phyloP scores from a whole-genome alignment of 768 basidiomycete genomes.

The Sarcodon sp. region DNA sequence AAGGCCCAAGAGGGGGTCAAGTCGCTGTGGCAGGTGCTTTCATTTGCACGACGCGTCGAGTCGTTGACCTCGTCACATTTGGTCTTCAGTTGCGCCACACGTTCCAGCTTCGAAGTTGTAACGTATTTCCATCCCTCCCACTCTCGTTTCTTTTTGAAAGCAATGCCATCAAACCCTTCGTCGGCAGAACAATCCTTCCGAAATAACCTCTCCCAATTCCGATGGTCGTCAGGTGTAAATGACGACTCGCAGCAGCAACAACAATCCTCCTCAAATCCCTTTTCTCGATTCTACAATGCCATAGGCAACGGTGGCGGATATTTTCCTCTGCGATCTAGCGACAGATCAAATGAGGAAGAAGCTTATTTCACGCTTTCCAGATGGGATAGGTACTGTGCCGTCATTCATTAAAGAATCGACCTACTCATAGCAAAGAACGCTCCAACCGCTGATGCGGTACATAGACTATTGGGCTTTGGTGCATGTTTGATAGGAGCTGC shows the following conservation, averaged over 20 bases:
- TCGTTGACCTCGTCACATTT: no score
- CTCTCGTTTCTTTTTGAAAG: neutral
- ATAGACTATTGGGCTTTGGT: slow-evolving; percentile 80
- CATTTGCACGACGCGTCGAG: no score
- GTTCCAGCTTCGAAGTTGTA: no score
- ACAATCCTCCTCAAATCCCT: slow-evolving; percentile 40
- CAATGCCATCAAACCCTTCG: neutral
- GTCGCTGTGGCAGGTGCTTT: no score
- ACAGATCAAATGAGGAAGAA: slow-evolving; percentile 87
- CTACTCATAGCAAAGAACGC: neutral
- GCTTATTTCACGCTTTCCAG: slow-evolving; percentile 86
- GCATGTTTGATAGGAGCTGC: slow-evolving; percentile 82
- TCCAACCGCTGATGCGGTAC: neutral
- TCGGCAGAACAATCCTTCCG: slow-evolving; percentile 58
- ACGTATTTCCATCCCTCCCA: neutral
- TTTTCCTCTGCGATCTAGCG: slow-evolving; percentile 73
- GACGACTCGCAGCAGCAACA: slow-evolving; percentile 50
- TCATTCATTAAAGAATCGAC: neutral
- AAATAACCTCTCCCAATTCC: slow-evolving; percentile 68
- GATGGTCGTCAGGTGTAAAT: slow-evolving; percentile 65
- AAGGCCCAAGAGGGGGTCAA: no score
- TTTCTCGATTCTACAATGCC: slow-evolving; percentile 79
- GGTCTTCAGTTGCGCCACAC: no score
- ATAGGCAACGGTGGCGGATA: slow-evolving; percentile 61
- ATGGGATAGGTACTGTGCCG: slow-evolving; percentile 69